These are phyloP conservation scores for Naganishia randhawae DNA, from an alignment of 768 basidiomycete species.

Conservation along the genomic window DNA sequence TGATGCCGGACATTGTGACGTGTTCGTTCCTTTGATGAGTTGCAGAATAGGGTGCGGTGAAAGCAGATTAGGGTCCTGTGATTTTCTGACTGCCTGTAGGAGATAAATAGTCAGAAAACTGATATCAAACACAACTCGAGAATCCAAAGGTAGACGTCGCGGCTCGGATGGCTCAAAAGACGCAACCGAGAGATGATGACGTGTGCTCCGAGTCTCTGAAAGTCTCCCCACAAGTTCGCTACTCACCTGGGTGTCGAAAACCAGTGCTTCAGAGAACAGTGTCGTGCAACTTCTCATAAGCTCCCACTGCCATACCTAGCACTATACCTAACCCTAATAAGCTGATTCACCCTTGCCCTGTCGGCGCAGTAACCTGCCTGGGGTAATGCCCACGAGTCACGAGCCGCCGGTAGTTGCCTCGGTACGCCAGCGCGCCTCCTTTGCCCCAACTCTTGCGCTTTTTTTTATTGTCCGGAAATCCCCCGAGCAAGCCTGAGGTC, in stretches of 20 bases:
- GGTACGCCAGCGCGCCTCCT: not conserved
- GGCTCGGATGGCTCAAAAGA: too few species aligned
- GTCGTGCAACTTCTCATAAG: too few species aligned
- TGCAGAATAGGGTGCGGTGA: not conserved
- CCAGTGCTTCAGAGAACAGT: too few species aligned
- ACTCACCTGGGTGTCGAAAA: too few species aligned
- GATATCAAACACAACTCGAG: too few species aligned
- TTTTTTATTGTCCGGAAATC: not conserved
- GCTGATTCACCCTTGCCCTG: constrained; percentile 2
- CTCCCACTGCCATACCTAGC: too few species aligned
- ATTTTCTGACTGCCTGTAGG: not conserved
- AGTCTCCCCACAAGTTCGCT: too few species aligned
- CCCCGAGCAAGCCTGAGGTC: too few species aligned
- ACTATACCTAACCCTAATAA: not conserved
- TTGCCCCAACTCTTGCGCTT: not conserved
- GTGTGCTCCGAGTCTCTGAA: too few species aligned
- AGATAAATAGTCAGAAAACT: not conserved
- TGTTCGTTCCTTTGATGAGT: constrained; percentile 18
- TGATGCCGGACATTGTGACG: constrained; percentile 6
- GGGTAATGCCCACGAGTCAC: not conserved
- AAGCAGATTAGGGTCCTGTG: not conserved
- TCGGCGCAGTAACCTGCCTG: constrained; percentile 3
- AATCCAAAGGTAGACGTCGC: too few species aligned
- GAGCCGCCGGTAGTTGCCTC: constrained; percentile 3
- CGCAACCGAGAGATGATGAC: too few species aligned